Conservation (phyloP, 768 basidiomycete genomes). For the Boletus insuetus region DNA sequence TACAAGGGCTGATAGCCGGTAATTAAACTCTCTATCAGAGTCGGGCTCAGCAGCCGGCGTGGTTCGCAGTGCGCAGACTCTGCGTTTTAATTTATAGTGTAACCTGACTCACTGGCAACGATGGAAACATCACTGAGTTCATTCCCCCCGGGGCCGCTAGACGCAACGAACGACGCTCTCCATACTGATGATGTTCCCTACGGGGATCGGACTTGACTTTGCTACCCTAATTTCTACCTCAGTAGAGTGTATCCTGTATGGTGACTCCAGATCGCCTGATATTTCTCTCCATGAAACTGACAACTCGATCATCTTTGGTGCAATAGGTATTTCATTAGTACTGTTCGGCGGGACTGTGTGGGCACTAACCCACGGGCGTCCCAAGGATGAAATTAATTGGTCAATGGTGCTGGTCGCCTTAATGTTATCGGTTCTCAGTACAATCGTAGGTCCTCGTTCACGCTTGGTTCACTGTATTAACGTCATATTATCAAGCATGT, state of each 20-base stretch:
- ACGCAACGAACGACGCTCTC: background rate
- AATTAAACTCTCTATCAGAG: no score
- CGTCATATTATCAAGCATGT: slow-evolving; percentile 18
- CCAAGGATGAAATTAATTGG: slow-evolving; percentile 16
- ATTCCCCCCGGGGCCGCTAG: background rate
- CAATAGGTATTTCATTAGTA: slow-evolving; percentile 19
- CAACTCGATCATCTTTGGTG: background rate
- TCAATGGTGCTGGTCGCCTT: slow-evolving; percentile 23
- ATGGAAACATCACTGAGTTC: background rate
- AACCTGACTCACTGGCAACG: no score
- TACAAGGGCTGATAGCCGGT: background rate
- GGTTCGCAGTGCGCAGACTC: no score
- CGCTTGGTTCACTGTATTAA: background rate
- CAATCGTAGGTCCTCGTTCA: slow-evolving; percentile 5
- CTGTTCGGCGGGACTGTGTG: slow-evolving; percentile 26
- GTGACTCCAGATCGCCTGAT: background rate
- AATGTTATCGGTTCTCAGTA: slow-evolving; percentile 22
- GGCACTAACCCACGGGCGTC: slow-evolving; percentile 18
- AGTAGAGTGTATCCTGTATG: slow-evolving; percentile 23
- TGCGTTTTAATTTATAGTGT: background rate
- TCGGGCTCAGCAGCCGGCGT: background rate
- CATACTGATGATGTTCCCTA: background rate
- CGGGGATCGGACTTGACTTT: slow-evolving; percentile 7
- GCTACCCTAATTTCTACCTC: slow-evolving; percentile 17
- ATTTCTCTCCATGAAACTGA: background rate